phyloP scores from a whole-genome alignment of 768 basidiomycete genomes.

The Mycena vitilis region DNA sequence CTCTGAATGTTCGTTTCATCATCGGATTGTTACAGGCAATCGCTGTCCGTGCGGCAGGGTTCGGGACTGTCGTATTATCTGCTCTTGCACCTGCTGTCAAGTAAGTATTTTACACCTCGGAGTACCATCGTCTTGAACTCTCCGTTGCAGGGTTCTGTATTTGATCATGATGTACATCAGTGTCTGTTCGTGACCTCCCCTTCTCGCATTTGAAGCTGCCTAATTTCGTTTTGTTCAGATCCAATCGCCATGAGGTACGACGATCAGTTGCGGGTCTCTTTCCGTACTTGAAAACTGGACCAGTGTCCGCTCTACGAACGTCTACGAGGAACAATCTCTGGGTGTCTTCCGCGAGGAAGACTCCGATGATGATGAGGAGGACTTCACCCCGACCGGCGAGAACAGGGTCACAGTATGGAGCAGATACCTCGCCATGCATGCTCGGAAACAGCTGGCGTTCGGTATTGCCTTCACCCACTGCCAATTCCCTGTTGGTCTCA shows the following conservation, averaged over 20 bases:
- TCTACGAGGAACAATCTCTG: conserved; percentile 93
- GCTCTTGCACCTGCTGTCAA: conserved; percentile 91
- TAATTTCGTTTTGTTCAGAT: conserved; percentile 51
- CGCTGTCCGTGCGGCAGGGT: conserved; percentile 90
- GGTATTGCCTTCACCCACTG: conserved; percentile 55
- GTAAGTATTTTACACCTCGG: conserved; percentile 53
- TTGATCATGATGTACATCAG: conserved; percentile 96
- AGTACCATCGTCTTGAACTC: neutral
- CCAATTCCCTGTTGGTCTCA: neutral
- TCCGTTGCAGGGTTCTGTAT: conserved; percentile 73
- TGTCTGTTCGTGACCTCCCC: conserved; percentile 68
- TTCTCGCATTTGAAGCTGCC: neutral
- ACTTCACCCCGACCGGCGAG: conserved; percentile 56
- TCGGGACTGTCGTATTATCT: conserved; percentile 77
- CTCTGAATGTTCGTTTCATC: conserved; percentile 75
- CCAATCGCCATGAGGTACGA: conserved; percentile 84
- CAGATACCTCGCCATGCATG: conserved; percentile 83
- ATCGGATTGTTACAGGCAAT: conserved; percentile 84
- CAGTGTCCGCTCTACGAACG: conserved; percentile 92
- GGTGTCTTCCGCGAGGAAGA: conserved; percentile 76
- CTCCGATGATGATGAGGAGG: conserved; percentile 59
- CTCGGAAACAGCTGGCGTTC: conserved; percentile 90
- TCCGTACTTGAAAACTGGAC: neutral
- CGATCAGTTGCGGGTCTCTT: no score
- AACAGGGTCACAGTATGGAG: conserved; percentile 75